Conservation (phyloP, 768 basidiomycete genomes). For the Boletales sp. region DNA sequence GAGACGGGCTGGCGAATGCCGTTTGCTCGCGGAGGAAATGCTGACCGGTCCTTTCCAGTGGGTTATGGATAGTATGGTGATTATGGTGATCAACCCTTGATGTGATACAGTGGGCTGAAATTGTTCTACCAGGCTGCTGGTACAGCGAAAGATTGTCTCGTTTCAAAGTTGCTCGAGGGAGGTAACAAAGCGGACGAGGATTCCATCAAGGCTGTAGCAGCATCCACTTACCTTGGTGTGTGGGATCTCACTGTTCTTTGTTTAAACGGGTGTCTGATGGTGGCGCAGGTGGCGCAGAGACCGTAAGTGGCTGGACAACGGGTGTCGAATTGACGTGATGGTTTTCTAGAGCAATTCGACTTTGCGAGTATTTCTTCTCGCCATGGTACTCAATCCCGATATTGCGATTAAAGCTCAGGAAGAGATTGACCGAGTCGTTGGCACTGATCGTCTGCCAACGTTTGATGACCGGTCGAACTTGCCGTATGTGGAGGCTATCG, state of each 20-base stretch:
- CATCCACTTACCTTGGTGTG: slow-evolving; percentile 22
- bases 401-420: slow-evolving; percentile 28
- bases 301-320: slow-evolving; percentile 10
- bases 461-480: slow-evolving; percentile 25
- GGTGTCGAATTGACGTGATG: background rate
- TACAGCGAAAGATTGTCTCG: slow-evolving; percentile 19
- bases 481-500: slow-evolving; percentile 31
- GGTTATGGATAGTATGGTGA: slow-evolving; percentile 23
- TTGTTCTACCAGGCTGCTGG: slow-evolving; percentile 11
- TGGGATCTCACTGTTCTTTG: background rate
- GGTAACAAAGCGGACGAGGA: slow-evolving; percentile 4
- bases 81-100: background rate
- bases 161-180: slow-evolving; percentile 15
- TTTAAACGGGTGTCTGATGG: background rate
- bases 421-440: slow-evolving; percentile 32
- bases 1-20: slow-evolving; percentile 12
- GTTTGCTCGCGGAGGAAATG: slow-evolving; percentile 21
- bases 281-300: slow-evolving; percentile 24
- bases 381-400: slow-evolving; percentile 32
- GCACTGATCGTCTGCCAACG: slow-evolving; percentile 26
- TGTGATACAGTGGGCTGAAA: background rate
- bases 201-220: slow-evolving; percentile 20
- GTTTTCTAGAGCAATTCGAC: slow-evolving; percentile 10
- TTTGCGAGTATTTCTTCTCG: slow-evolving; percentile 28
- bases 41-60: slow-evolving; percentile 17